Conservation (phyloP, 1,284 basidiomycete species). For the Mycena sp. region DNA sequence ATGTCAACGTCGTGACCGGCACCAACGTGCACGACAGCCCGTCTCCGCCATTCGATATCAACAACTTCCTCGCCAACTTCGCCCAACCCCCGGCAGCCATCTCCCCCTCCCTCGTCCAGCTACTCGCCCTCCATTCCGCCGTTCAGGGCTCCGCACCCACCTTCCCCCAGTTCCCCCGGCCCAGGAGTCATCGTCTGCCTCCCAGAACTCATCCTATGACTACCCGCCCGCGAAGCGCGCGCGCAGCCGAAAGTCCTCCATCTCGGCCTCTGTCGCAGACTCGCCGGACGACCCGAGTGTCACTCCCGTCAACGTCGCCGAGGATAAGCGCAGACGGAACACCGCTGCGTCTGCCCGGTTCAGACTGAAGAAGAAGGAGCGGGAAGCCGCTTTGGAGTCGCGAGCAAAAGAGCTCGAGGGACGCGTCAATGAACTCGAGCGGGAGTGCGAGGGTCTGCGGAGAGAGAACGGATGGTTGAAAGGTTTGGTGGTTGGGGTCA, state of each 20-base stretch:
- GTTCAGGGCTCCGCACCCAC: constrained; percentile 33
- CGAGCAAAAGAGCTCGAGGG: constrained; percentile 91
- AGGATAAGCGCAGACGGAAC: constrained; percentile 95
- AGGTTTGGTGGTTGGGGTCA: constrained; percentile 90
- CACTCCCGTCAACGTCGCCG: constrained; percentile 58
- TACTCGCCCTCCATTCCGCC: constrained; percentile 65
- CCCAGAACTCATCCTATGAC: constrained; percentile 36
- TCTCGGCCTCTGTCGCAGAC: constrained; percentile 43
- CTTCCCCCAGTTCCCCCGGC: constrained; percentile 35
- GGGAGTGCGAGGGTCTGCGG: constrained; percentile 90
- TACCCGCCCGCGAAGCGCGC: constrained; percentile 58
- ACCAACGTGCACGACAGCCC: constrained; percentile 44
- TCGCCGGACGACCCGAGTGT: constrained; percentile 44
- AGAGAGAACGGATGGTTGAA: constrained; percentile 97
- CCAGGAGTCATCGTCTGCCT: constrained; percentile 32
- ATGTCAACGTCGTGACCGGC: constrained; percentile 66
- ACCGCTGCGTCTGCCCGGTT: constrained; percentile 98
- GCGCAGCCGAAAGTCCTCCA: constrained; percentile 62
- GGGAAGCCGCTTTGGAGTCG: constrained; percentile 92
- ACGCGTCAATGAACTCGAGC: constrained; percentile 84
- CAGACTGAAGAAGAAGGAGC: constrained; percentile 98
- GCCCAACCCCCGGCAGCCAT: constrained; percentile 65
- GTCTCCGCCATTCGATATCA: constrained; percentile 67
- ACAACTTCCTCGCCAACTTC: constrained; percentile 65
- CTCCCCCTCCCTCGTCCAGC: constrained; percentile 69